Evolutionary conservation across 306 rosid genomes (phyloP).

Genomic region (Macrotyloma uniflorum): DNA sequence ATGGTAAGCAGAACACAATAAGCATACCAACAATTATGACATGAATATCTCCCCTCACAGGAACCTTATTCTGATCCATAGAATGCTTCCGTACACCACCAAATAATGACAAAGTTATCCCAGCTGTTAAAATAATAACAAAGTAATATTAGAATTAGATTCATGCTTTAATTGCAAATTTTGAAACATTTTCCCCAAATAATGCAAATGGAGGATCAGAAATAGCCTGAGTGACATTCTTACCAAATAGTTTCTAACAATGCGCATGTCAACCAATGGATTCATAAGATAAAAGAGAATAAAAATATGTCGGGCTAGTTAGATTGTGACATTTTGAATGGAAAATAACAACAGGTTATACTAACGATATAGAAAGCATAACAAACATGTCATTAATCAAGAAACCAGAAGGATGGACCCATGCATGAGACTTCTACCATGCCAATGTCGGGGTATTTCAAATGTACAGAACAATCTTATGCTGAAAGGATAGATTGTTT

Average conservation of each 20-base stretch:
- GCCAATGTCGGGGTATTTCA: not conserved
- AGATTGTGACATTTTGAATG: constrained; percentile 6
- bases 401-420: not conserved
- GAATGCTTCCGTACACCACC: constrained; percentile 90
- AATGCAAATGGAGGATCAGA: not conserved
- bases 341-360: constrained; percentile 25
- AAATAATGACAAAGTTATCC: constrained; percentile 83
- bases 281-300: constrained; percentile 11
- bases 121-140: constrained; percentile 60
- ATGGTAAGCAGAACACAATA: too few relatives aligned
- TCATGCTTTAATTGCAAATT: constrained; percentile 14
- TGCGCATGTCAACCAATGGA: constrained; percentile 22
- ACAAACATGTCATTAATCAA: constrained; percentile 23
- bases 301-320: constrained; percentile 7
- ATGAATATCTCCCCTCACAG: constrained; percentile 97
- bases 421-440: constrained; percentile 13
- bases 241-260: constrained; percentile 18
- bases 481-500: constrained; percentile 8
- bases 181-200: constrained; percentile 22
- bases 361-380: constrained; percentile 14
- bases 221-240: constrained; percentile 15
- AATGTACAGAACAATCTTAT: not conserved
- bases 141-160: constrained; percentile 36
- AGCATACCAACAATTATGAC: constrained; percentile 92
- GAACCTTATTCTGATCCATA: constrained; percentile 91